Evolutionary conservation across 1,284 basidiomycete genomes (phyloP).

Genomic region (Fistulinella cinereoalba): DNA sequence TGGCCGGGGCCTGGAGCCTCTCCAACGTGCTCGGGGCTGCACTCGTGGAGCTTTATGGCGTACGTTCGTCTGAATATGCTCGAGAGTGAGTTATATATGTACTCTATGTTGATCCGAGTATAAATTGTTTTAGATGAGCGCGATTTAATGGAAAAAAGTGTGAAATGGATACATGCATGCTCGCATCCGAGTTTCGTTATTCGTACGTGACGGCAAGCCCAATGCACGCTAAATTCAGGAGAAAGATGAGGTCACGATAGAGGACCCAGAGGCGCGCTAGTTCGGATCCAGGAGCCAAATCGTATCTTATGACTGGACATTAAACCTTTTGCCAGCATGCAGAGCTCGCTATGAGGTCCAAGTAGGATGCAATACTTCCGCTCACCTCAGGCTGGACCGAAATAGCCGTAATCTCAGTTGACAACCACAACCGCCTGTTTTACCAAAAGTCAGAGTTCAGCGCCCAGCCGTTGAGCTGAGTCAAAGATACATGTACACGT

Average conservation of each 20-base stretch:
- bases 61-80: conserved; percentile 3
- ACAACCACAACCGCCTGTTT: conserved; percentile 4
- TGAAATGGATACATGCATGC: conserved; percentile 18
- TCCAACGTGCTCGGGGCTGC: neutral
- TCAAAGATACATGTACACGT: conserved; percentile 6
- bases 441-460: conserved; percentile 4
- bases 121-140: conserved; percentile 19
- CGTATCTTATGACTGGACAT: neutral
- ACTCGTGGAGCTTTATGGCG: conserved; percentile 5
- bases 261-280: conserved; percentile 2
- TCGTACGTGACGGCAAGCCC: conserved; percentile 28
- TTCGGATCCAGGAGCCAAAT: conserved; percentile 1
- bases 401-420: neutral
- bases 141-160: conserved; percentile 16
- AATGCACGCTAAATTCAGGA: conserved; percentile 29
- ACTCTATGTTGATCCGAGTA: conserved; percentile 23
- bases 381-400: no score
- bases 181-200: conserved; percentile 10
- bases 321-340: neutral
- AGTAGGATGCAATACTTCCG: neutral
- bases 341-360: neutral
- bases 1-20: neutral
- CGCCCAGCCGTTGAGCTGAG: conserved; percentile 1
- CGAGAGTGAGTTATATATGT: conserved; percentile 19
- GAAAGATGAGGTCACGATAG: conserved; percentile 23